Conservation (phyloP, 2,329 filamentous ascomycete genomes). For the Colletotrichum simmondsii region DNA sequence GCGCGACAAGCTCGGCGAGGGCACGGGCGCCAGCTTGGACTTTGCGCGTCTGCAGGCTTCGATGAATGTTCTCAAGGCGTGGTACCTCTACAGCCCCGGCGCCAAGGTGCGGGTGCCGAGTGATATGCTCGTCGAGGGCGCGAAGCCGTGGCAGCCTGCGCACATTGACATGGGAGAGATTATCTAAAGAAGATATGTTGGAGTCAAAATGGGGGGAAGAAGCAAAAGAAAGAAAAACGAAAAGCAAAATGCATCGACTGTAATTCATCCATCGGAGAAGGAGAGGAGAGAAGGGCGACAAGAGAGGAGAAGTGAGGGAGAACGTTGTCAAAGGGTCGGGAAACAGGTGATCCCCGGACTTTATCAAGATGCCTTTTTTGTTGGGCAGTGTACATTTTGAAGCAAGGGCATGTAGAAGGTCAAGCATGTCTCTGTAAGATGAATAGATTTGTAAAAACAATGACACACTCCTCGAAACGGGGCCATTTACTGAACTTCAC, state of each 20-base stretch:
- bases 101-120: slow-evolving; percentile 74
- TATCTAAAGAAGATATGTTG: slow-evolving; percentile 52
- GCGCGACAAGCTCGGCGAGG: slow-evolving; percentile 91
- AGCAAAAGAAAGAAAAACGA: background rate
- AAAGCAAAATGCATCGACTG: slow-evolving; percentile 13
- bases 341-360: background rate
- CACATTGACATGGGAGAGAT: slow-evolving; percentile 80
- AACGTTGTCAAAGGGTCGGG: background rate
- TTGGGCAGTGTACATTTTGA: slow-evolving; percentile 34
- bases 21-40: slow-evolving; percentile 80
- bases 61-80: slow-evolving; percentile 87
- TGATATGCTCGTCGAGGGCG: slow-evolving; percentile 72
- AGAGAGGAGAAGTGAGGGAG: background rate
- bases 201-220: background rate
- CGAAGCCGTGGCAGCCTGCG: slow-evolving; percentile 72
- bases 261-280: slow-evolving; percentile 16
- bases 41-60: slow-evolving; percentile 83
- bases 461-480: slow-evolving; percentile 31
- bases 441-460: slow-evolving; percentile 50
- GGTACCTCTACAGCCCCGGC: slow-evolving; percentile 94
- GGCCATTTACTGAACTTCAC: background rate
- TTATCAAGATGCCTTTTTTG: slow-evolving; percentile 25
- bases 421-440: slow-evolving; percentile 47
- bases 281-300: background rate
- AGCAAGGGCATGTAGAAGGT: slow-evolving; percentile 27